Evolutionary conservation across 2,329 filamentous ascomycete genomes (phyloP).

Genomic region (Diaporthe ilicicola): DNA sequence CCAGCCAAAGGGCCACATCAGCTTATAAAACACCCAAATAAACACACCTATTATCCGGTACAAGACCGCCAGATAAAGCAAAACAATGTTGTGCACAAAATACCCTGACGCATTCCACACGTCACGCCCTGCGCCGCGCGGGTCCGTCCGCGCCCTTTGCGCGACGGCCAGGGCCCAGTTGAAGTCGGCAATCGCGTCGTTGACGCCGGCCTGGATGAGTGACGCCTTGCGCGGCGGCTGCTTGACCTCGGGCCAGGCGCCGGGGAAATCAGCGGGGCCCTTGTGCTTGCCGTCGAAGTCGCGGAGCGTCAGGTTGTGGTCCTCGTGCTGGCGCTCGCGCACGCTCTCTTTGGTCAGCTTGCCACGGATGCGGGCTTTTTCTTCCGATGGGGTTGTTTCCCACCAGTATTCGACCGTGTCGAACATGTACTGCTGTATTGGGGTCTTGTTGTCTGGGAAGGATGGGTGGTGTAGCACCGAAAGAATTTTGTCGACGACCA

Average conservation of each 20-base stretch:
- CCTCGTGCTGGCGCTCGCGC: conserved; percentile 40
- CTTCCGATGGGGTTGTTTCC: conserved; percentile 34
- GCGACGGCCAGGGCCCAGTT: conserved; percentile 30
- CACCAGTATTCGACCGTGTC: conserved; percentile 69
- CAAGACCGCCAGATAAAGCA: conserved; percentile 26
- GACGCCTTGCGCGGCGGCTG: conserved; percentile 40
- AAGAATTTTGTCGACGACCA: conserved; percentile 69
- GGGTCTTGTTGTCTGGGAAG: conserved; percentile 57
- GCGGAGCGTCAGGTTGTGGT: conserved; percentile 40
- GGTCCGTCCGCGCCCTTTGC: conserved; percentile 18
- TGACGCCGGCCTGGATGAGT: conserved; percentile 37
- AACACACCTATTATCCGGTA: conserved; percentile 2
- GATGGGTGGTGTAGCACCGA: conserved; percentile 75
- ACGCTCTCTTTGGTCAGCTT: conserved; percentile 42
- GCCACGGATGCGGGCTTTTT: conserved; percentile 36
- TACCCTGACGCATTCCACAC: conserved; percentile 21
- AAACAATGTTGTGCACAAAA: conserved; percentile 13
- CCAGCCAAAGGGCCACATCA: not conserved
- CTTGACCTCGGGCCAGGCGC: conserved; percentile 39
- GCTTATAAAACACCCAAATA: not conserved
- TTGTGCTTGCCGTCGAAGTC: conserved; percentile 38
- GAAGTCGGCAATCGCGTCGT: conserved; percentile 32
- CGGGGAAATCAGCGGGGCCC: conserved; percentile 41
- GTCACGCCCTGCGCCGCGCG: conserved; percentile 14
- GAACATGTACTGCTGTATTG: conserved; percentile 73